Evolutionary conservation across 2,329 filamentous ascomycete genomes (phyloP), one percentile per base, ranked within the genome.

Genomic region (Fusarium anthophilum): DNA sequence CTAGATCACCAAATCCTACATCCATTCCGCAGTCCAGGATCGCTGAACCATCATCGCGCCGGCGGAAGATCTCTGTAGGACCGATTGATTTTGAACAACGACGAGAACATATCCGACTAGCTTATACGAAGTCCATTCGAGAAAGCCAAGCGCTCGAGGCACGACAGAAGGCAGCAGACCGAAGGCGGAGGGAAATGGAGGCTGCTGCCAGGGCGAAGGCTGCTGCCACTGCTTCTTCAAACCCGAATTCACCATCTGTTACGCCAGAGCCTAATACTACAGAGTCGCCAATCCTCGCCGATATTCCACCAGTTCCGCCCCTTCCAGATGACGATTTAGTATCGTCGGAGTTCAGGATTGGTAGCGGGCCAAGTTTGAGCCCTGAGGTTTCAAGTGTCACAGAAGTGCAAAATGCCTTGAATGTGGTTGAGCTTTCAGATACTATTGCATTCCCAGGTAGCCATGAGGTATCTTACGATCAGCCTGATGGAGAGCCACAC

Each of bases 61-160:
- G 87, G 66, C 85, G 87, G 48, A 90, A 90, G 78, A 85, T 90
- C 58, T 88, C 89, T 4, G 84, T 95, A 66, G 92, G 92, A 3
- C 92, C 92, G 68, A 93, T 97, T 59, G 94, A 98, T 82, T 96
- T 97, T 80, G 94, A 93, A 68, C 93, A 94, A 75, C 89, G 94
- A 57, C 89, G 95, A 76, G 92, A 94, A 79, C 91, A 91, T 69
- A 97, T 97, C 77, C 92, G 95, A 76, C 90, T 94, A 64, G 94
- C 94, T 20, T 96, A 97, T 81, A 95, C 91, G 76, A 94, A 93
- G 80, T 94, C 93, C n/a, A 91, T 96, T 54, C 89, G 92, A 72
- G 92, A 94, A 79, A 92, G 86, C 76, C 91, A 93, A 79, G 91
- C 88, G 66, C 82, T 85, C n/a, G 87, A 88, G 65, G 87, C 86